phyloP scores from a whole-genome alignment of 1,284 basidiomycete genomes.

The Afroboletus lepidellus region DNA sequence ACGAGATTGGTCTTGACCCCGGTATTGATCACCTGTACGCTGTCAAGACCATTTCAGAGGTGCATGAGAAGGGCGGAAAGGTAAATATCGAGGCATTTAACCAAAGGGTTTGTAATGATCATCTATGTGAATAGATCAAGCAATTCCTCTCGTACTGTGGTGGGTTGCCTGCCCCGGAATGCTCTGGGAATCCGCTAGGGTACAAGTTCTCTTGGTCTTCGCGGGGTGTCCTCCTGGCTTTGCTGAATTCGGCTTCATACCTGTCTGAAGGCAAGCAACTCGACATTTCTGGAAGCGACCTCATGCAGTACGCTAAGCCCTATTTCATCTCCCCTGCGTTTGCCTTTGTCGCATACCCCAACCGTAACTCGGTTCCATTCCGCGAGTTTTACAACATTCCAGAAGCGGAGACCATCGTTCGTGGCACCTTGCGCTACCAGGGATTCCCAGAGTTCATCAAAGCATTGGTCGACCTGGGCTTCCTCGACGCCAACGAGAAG shows the following conservation, averaged over 20 bases:
- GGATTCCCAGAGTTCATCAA: conserved; percentile 98
- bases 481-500: conserved; percentile 77
- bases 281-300: conserved; percentile 65
- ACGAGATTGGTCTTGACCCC: conserved; percentile 97
- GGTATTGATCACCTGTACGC: conserved; percentile 96
- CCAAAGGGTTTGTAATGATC: not conserved
- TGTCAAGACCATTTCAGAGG: conserved; percentile 93
- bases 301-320: conserved; percentile 88
- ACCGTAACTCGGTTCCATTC: conserved; percentile 93
- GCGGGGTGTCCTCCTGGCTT: conserved; percentile 91
- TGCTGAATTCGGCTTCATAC: conserved; percentile 91
- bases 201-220: conserved; percentile 99
- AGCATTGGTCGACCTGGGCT: conserved; percentile 86
- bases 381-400: conserved; percentile 86
- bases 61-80: conserved; percentile 94
- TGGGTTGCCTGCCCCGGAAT: conserved; percentile 90
- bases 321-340: conserved; percentile 97
- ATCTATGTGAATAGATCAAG: conserved; percentile 61
- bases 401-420: conserved; percentile 89
- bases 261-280: conserved; percentile 65
- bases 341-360: conserved; percentile 97
- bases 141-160: conserved; percentile 97
- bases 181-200: conserved; percentile 92
- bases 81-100: conserved; percentile 36
- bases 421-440: conserved; percentile 95